A percentile compares a stretch with the other conserved stretches of the same genome.
phyloP scores from a whole-genome alignment of 2,329 filamentous ascomycete genomes.

The Sporothrix brasiliensis region DNA sequence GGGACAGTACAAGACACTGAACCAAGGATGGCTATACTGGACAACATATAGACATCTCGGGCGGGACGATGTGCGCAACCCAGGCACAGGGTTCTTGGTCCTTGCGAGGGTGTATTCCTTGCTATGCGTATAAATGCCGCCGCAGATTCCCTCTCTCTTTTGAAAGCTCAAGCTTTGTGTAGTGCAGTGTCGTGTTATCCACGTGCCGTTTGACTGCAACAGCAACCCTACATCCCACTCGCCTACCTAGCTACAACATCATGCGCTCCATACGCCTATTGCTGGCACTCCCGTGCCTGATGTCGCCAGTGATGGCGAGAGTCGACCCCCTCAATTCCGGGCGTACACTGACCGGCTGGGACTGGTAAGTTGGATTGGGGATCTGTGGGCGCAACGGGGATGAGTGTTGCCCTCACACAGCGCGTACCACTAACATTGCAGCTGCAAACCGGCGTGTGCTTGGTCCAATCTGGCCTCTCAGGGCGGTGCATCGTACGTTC shows the following conservation, averaged over 20 bases:
- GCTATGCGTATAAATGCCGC: slow-evolving; percentile 4
- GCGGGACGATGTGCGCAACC: neutral
- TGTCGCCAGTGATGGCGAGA: neutral
- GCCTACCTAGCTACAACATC: neutral
- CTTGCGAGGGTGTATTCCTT: too few species aligned
- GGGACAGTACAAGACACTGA: neutral
- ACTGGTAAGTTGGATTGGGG: slow-evolving; percentile 32
- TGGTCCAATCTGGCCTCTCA: slow-evolving; percentile 33
- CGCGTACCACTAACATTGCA: neutral
- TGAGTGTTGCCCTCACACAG: neutral
- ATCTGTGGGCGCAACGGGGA: too few species aligned
- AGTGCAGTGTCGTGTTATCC: neutral
- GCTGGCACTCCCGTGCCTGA: slow-evolving; percentile 3
- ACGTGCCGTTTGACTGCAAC: neutral
- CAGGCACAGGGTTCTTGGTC: neutral
- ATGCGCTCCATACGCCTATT: neutral
- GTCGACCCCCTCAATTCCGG: slow-evolving; percentile 30
- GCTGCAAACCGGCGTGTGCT: slow-evolving; percentile 37
- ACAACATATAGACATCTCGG: neutral
- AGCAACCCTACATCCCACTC: neutral
- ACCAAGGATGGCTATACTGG: neutral
- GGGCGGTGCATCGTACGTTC: slow-evolving; percentile 32
- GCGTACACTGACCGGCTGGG: slow-evolving; percentile 36
- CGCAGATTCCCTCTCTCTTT: slow-evolving; percentile 1
- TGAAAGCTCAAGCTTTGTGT: neutral